A percentile compares a stretch with the other conserved stretches of the same genome.
phyloP scores from a whole-genome alignment of 441 rosid genomes.

The Adansonia grandidieri region DNA sequence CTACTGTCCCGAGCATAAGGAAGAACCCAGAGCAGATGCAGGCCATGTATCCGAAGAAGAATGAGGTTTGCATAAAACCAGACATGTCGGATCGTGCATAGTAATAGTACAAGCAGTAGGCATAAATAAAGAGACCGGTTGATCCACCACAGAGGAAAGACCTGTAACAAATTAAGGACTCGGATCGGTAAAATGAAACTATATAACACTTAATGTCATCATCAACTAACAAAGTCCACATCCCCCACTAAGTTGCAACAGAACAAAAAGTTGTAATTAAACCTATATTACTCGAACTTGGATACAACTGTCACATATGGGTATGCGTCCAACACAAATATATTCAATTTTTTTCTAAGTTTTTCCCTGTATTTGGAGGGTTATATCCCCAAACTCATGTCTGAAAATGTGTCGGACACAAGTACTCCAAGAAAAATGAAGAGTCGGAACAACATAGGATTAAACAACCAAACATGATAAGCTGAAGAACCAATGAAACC shows the following conservation, averaged over 20 bases:
- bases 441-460: no score
- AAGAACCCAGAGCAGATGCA: constrained; percentile 71
- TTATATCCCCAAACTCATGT: no score
- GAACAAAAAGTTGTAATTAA: not conserved
- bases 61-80: constrained; percentile 67
- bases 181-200: no score
- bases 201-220: no score
- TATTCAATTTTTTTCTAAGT: no score
- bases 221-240: not conserved
- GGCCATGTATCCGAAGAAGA: constrained; percentile 71
- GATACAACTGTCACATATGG: no score
- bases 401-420: no score
- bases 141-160: constrained; percentile 67
- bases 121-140: constrained; percentile 59
- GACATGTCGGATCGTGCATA: constrained; percentile 67
- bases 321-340: no score
- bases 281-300: no score
- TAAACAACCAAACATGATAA: not conserved
- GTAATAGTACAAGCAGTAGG: constrained; percentile 63
- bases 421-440: no score
- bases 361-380: no score
- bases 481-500: not conserved
- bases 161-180: constrained; percentile 32
- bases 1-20: constrained; percentile 67
- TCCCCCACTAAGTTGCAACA: not conserved